Percentiles rank a stretch among this genome's conserved stretches.
phyloP scores from a whole-genome alignment of 345 rosid genomes.

The Dovyalis caffra region DNA sequence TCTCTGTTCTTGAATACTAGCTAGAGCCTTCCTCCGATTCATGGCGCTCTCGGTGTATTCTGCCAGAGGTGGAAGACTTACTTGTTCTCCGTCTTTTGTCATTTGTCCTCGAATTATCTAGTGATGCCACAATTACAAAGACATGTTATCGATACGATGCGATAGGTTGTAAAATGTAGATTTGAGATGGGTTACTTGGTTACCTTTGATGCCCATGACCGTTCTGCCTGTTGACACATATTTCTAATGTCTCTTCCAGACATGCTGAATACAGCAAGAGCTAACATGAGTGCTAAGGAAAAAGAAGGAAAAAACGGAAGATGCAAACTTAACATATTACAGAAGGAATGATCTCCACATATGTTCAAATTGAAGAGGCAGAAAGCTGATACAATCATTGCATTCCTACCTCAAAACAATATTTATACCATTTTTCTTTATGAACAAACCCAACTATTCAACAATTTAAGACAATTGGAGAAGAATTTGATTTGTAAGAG shows the following conservation, averaged over 20 bases:
- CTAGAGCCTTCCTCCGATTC: constrained; percentile 47
- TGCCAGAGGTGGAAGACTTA: constrained; percentile 58
- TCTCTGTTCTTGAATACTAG: constrained; percentile 36
- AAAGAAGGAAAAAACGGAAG: neutral
- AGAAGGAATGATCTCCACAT: neutral
- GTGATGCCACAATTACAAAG: neutral
- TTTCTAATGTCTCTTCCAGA: constrained; percentile 90
- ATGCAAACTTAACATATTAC: neutral
- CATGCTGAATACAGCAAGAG: constrained; percentile 48
- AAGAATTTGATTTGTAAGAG: neutral
- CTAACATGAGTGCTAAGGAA: neutral
- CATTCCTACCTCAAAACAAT: neutral
- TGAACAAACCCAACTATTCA: neutral
- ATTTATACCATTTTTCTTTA: neutral
- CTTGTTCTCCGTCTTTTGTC: constrained; percentile 37
- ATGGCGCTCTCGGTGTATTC: constrained; percentile 68
- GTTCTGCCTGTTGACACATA: constrained; percentile 90
- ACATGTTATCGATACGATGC: neutral
- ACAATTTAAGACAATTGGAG: neutral
- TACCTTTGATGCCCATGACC: constrained; percentile 95
- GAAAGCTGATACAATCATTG: neutral
- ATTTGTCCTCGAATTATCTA: constrained; percentile 74
- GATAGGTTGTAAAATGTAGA: neutral
- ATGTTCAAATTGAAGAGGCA: neutral
- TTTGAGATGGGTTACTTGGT: neutral